Evolutionary conservation across 2,329 filamentous ascomycete species (phyloP), one percentile per base, ranked within the genome.

Genomic region (Sclerotinia glacialis): DNA sequence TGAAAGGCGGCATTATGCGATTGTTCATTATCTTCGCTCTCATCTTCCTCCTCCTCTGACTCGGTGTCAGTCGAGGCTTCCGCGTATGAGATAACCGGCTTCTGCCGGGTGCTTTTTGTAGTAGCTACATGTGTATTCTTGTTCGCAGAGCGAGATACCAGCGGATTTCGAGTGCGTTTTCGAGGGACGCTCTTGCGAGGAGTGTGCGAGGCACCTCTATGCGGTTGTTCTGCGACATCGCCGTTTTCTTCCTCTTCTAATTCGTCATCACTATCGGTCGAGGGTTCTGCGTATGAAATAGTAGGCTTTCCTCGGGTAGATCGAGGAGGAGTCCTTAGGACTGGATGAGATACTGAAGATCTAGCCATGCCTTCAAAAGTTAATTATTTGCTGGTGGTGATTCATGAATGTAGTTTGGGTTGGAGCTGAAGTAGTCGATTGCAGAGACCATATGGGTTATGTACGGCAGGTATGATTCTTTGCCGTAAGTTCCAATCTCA

Each of bases 51-150:
- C 3, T 47, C 56, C 28, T 60, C 56, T 9, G 28, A 23, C n/a
- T 70, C 69, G 40, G 40, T 64, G 37, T 69, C 70, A 34, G 70
- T 67, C 26, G 69, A 68, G 12, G 67, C 58, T 61, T 75, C 74
- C 28, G 71, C 70, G 58, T 75, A 75, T 9, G 72, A 74, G n/a
- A 75, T 67, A 9, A 62, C 18, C 8, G 70, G 67, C 67, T 71
- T 74, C 2, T 68, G 26, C 66, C 74, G 69, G n/a, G 69, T 72
- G n/a, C 68, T 47, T 52, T 71, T 69, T 34, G 67, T 65, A 18
- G 14, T 34, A 60, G 58, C 44, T 49, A 37, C 28, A 11, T 26
- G 58, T 26, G 63, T 62, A 14, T 65, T 67, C 18, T 69, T 61
- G 60, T 69, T 56, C 49, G 60, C 67, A 47, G 68, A 65, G 21